Evolutionary conservation across 2,329 filamentous ascomycete species (phyloP).

Genomic region (Paramyrothecium roridum): DNA sequence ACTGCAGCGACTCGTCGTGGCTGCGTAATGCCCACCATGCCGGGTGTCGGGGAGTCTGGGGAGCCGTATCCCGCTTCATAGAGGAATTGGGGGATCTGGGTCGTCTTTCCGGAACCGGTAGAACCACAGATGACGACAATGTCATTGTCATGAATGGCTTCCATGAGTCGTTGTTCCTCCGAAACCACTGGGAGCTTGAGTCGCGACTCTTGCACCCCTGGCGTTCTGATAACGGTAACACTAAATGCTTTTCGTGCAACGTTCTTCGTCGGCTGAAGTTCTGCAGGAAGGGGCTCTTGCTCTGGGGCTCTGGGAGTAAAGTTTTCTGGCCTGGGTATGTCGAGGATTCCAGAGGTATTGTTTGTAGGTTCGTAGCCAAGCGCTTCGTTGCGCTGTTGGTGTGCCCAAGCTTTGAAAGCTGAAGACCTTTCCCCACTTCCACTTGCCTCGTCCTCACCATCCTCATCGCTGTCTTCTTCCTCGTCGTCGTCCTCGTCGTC

Average conservation of each 20-base stretch:
- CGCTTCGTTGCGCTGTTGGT: slow-evolving; percentile 78
- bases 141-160: slow-evolving; percentile 89
- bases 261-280: slow-evolving; percentile 60
- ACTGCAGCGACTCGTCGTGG: slow-evolving; percentile 92
- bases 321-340: slow-evolving; percentile 55
- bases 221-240: slow-evolving; percentile 65
- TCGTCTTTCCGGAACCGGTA: slow-evolving; percentile 96
- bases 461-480: slow-evolving; percentile 22
- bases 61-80: slow-evolving; percentile 92
- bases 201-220: slow-evolving; percentile 74
- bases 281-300: slow-evolving; percentile 66
- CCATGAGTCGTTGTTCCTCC: slow-evolving; percentile 97
- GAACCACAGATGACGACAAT: slow-evolving; percentile 90
- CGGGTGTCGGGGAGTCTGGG: slow-evolving; percentile 72
- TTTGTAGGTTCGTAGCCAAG: slow-evolving; percentile 60
- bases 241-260: slow-evolving; percentile 70
- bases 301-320: slow-evolving; percentile 68
- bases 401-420: slow-evolving; percentile 93
- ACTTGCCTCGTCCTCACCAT: slow-evolving; percentile 20
- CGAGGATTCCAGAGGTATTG: slow-evolving; percentile 36
- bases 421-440: slow-evolving; percentile 36
- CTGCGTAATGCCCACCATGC: slow-evolving; percentile 93
- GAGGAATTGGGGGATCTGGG: slow-evolving; percentile 93
- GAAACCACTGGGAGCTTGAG: slow-evolving; percentile 84
- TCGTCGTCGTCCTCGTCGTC: slow-evolving; percentile 25